Base-by-base conservation (phyloP, 2,329 filamentous ascomycete genomes). In the Thelonectria rubi region DNA sequence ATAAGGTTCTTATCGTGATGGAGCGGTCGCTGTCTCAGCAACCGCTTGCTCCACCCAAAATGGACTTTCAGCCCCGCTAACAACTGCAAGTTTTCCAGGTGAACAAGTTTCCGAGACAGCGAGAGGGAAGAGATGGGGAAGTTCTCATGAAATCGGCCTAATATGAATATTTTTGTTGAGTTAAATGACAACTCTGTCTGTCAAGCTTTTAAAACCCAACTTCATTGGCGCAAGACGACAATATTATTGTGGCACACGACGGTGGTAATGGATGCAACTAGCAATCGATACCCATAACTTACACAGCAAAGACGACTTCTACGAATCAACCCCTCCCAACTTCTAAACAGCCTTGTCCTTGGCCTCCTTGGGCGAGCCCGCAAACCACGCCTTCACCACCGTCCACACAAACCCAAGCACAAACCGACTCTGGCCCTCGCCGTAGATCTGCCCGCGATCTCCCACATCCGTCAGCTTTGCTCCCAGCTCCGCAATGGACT, bases 381-480 rank as follows among this genome's bases (percentile, higher is more conserved):
- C 42, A 46, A 71, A 64, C 69, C 69, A 70, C n/a, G 57, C 77
- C 63, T 74, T 77, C 50, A 81, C 20, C 46, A 80, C 62, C 66
- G 76, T 72, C 75, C 78, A 80, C 3, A 76, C 65, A 46, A 79
- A 66, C 7, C 73, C 73, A 18, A 79, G 6, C 20, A 72, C 70
- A 40, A 76, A 77, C 14, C 47, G 56, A 8, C 64, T 70, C 70
- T 78, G 70, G n/a, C 78, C 72, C 55, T 77, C 72, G 2, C 57
- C 66, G 62, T 84, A 85, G 50, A 75, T 65, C 68, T 83, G 79
- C 2, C 74, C 73, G 46, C 83, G 78, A 50, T 84, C 82, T 4
- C 82, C 84, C 9, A 82, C 80, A 18, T 85, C 83, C 1, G 79
- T 77, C 73, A 84, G 66, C 60, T 72, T 70, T 20, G 80, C 74